Base-by-base conservation (phyloP, 179 eudicot species). In the Patellifolia procumbens region DNA sequence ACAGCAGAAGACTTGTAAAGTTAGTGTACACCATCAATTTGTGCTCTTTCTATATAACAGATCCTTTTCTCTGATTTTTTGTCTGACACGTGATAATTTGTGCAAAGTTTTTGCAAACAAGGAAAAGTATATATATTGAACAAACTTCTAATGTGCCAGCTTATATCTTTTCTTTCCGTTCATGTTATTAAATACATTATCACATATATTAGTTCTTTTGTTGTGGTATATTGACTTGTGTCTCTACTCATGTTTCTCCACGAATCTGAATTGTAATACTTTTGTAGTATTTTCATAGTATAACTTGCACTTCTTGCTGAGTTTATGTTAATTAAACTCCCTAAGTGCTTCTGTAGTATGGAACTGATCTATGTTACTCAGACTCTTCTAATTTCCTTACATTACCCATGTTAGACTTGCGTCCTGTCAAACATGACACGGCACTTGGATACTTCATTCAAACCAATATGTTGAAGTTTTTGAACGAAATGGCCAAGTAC, bases 1-100 rank as follows among this genome's bases (percentile, higher is more conserved):
- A 75, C 68, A 42, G 81, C 75, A 68, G 32, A 61, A 73, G 60
- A 67, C 39, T 19, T 56, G 51, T 59, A 26, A 34, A 70, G 73
- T 34, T 79, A 58, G 39, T 66, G 78, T 52, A 51, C 20, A 20
- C 15, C 67, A 62, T 37, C 51, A 35, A 37, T n/a, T 71, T 37
- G 17, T 53, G 58, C 24, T 10, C 8, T 68, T 31, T 17, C 24
- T 49, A 12, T 20, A 48, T 28, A 1, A 31, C 37, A 68, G n/a
- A n/a, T 19, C 35, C 5, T 16, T 17, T 56, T 35, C 37, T 31
- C 8, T 8, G 32, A 5, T 52, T 5, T 35, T 7, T 20, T 31
- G 26, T n/a, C 3, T 69, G 59, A 49, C 28, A 69, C 42, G 48
- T 16, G 55, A 24, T 11, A 51, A 51, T 0, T 20, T 29, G 58